Evolutionary conservation across 352 stramenopile species (phyloP), one percentile per base, ranked within the genome.

Genomic region (Globisporangium takayamanum): DNA sequence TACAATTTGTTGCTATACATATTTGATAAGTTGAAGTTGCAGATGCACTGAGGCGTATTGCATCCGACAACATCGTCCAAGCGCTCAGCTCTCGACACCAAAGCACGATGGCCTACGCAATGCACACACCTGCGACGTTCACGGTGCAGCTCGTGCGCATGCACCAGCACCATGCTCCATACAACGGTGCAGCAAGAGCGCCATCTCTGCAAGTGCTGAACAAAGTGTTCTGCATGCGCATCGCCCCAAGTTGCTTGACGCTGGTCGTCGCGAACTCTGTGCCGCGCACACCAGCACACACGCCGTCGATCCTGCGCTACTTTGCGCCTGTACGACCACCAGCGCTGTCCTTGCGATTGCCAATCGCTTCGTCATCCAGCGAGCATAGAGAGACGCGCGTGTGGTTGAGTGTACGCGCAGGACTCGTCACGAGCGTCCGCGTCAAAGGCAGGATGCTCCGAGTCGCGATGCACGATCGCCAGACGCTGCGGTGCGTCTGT

Each of bases 391-490:
- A 30, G 20, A 14, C 44, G n/a, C 44, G 36, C 22, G 36, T 51
- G 5, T 64, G 59, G 59, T 14, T 58, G 45, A 51, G 8, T 28
- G 18, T 59, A 2, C 51, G 50, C 3, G 28, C 39, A n/a, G 25
- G 14, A 11, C 39, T 30, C 6, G 70, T 80, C 18, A 70, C 65
- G 22, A 64, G 50, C 26, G 72, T 77, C 53, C 57, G 63, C 20
- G 53, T 80, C 41, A 74, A 74, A 58, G 50, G 66, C 28, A 59
- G 66, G 53, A 49, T 84, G 45, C 37, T 84, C 22, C 64, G 63
- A 0, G 53, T 74, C 57, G 37, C 26, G 3, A 33, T 72, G 22
- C 46, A 65, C 22, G 60, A 33, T 7, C 56, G 52, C 6, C n/a
- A 70, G n/a, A 36, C 39, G 10, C 55, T 80, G 8, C 70, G 55